These are phyloP conservation scores for Strigomonas galati DNA, from an alignment of 208 protist genomes.

Conservation along the genomic window DNA sequence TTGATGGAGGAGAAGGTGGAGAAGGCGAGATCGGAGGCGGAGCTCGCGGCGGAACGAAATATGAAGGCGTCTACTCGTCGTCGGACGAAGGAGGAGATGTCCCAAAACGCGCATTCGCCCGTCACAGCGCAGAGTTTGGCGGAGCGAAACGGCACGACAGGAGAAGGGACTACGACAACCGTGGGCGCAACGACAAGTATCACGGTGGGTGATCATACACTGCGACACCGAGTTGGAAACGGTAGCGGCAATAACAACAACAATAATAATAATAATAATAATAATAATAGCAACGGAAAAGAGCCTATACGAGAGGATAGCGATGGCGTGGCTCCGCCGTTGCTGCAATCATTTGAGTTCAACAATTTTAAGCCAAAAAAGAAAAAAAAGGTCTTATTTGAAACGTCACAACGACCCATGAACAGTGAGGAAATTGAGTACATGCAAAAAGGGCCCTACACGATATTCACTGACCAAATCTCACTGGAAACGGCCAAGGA, in stretches of 20 bases:
- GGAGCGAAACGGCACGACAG: neutral
- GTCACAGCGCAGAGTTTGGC: slow-evolving; percentile 20
- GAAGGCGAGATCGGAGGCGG: slow-evolving; percentile 46
- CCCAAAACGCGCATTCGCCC: slow-evolving; percentile 3
- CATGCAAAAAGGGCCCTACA: slow-evolving; percentile 9
- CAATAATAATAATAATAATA: neutral
- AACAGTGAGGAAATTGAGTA: slow-evolving; percentile 11
- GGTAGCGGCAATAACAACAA: neutral
- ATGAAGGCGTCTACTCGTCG: slow-evolving; percentile 8
- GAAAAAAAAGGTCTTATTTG: slow-evolving; percentile 16
- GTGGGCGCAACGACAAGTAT: neutral
- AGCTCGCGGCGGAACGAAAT: slow-evolving; percentile 50
- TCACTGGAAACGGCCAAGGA: slow-evolving; percentile 33
- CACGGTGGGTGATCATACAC: neutral
- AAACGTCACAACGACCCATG: neutral
- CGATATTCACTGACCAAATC: slow-evolving; percentile 37
- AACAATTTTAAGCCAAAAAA: slow-evolving; percentile 17
- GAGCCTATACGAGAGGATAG: neutral
- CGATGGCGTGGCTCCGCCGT: neutral
- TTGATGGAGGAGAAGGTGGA: slow-evolving; percentile 50
- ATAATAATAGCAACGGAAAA: neutral
- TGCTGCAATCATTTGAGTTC: slow-evolving; percentile 16
- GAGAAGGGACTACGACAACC: neutral
- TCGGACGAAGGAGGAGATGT: slow-evolving; percentile 4
- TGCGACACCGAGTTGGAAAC: neutral